A percentile compares a stretch with the other conserved stretches of the same genome.
Conservation (phyloP, 768 basidiomycete genomes). For the Rhodocollybia butyracea region DNA sequence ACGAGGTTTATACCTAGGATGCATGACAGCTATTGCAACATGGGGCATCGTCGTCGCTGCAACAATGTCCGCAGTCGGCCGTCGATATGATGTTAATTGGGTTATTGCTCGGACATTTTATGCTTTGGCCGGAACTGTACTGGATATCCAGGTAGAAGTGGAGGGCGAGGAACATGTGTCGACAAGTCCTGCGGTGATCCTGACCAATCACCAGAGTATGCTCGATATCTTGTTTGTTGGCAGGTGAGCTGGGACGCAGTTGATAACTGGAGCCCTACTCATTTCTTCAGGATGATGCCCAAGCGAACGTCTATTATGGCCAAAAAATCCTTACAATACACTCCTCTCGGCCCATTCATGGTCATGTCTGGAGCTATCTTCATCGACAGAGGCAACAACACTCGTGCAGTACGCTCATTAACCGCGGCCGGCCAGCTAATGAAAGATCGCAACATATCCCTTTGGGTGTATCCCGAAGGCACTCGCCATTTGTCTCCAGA, state of each 20-base stretch:
- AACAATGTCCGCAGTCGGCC: conserved; percentile 63
- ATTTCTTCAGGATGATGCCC: conserved; percentile 66
- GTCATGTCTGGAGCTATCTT: conserved; percentile 86
- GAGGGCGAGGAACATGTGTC: conserved; percentile 84
- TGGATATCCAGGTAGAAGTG: conserved; percentile 70
- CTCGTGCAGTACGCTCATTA: conserved; percentile 71
- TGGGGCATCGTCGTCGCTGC: conserved; percentile 70
- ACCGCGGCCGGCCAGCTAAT: conserved; percentile 75
- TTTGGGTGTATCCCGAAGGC: conserved; percentile 98
- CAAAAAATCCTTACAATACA: conserved; percentile 84
- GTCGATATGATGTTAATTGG: conserved; percentile 75
- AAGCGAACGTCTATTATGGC: conserved; percentile 84
- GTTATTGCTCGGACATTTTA: conserved; percentile 86
- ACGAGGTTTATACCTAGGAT: conserved; percentile 66
- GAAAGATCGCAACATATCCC: conserved; percentile 63
- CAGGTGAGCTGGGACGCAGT: conserved; percentile 45
- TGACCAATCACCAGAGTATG: conserved; percentile 94
- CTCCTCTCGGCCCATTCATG: conserved; percentile 92
- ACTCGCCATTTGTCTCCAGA: conserved; percentile 72
- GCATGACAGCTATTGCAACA: conserved; percentile 66
- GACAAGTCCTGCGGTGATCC: conserved; percentile 59
- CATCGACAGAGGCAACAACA: conserved; percentile 80
- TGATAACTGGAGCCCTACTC: conserved; percentile 9
- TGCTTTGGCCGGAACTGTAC: conserved; percentile 50
- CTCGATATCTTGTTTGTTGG: conserved; percentile 82